Conservation (phyloP, 2,329 filamentous ascomycete species). For the Xylaria sp. region DNA sequence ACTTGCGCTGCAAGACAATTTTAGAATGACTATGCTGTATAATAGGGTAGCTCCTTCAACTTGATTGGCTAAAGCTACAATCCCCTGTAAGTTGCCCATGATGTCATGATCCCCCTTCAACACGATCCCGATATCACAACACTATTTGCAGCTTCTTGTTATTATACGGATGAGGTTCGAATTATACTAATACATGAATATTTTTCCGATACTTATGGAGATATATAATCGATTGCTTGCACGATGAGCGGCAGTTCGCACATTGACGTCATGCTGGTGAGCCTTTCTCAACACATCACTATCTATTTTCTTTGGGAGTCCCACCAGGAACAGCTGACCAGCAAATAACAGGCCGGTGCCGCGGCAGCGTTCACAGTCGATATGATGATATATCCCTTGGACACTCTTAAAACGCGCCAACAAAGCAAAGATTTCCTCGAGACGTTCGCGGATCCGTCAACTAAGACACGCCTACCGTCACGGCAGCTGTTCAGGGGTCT, state of each 20-base stretch:
- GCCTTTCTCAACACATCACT: conserved; percentile 21
- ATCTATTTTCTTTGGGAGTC: background rate
- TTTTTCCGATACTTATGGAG: background rate
- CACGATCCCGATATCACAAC: conserved; percentile 16
- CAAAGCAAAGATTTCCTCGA: conserved; percentile 81
- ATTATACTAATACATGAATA: background rate
- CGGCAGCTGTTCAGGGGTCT: conserved; percentile 71
- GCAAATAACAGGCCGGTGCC: conserved; percentile 75
- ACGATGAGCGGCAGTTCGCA: conserved; percentile 47
- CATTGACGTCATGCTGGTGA: conserved; percentile 48
- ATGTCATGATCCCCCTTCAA: conserved; percentile 32
- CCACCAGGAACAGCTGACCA: conserved; percentile 17
- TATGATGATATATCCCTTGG: conserved; percentile 85
- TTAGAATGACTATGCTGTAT: conserved; percentile 2
- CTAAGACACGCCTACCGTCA: conserved; percentile 63
- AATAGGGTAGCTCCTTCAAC: conserved; percentile 20
- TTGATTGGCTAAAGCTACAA: conserved; percentile 28
- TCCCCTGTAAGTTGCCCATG: conserved; percentile 10
- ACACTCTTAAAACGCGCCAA: conserved; percentile 88
- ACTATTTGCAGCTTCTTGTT: conserved; percentile 6
- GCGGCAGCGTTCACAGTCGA: conserved; percentile 88
- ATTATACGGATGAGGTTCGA: background rate
- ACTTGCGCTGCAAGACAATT: background rate
- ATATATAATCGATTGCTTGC: background rate
- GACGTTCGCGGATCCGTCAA: conserved; percentile 68